phyloP scores from a whole-genome alignment of 345 rosid species.

The Cardamine chenopodiifolia region DNA sequence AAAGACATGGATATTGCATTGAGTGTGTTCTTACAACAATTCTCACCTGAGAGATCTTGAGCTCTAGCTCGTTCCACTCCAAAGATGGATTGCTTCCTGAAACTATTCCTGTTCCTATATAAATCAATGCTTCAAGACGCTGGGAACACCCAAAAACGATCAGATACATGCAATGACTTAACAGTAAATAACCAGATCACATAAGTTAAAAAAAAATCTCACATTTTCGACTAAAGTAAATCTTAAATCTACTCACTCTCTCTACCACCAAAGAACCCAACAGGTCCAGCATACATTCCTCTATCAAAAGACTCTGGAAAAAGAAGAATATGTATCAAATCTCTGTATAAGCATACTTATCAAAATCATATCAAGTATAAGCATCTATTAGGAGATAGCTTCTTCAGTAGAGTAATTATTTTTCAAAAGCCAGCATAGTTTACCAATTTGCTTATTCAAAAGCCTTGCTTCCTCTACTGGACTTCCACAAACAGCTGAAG shows the following conservation, averaged over 20 bases:
- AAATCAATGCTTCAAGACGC: constrained; percentile 66
- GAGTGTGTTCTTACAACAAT: no score
- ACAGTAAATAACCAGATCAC: not conserved
- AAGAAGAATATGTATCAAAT: not conserved
- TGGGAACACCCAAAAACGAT: constrained; percentile 30
- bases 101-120: no score
- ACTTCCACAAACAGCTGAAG: constrained; percentile 87
- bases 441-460: constrained; percentile 80
- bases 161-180: constrained; percentile 9
- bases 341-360: constrained; percentile 5
- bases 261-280: constrained; percentile 95
- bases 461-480: constrained; percentile 76
- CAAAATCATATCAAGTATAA: constrained; percentile 19
- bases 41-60: no score
- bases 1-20: no score
- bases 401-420: not conserved
- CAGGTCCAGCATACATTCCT: constrained; percentile 96
- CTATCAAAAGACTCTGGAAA: constrained; percentile 76
- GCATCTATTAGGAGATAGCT: constrained; percentile 10
- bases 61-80: no score
- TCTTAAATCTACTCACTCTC: constrained; percentile 95
- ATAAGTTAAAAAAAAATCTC: not conserved
- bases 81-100: no score
- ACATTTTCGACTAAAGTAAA: constrained; percentile 87
- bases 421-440: not conserved